Evolutionary conservation across 2,329 filamentous ascomycete genomes (phyloP).

Genomic region (Zymoseptoria tritici): DNA sequence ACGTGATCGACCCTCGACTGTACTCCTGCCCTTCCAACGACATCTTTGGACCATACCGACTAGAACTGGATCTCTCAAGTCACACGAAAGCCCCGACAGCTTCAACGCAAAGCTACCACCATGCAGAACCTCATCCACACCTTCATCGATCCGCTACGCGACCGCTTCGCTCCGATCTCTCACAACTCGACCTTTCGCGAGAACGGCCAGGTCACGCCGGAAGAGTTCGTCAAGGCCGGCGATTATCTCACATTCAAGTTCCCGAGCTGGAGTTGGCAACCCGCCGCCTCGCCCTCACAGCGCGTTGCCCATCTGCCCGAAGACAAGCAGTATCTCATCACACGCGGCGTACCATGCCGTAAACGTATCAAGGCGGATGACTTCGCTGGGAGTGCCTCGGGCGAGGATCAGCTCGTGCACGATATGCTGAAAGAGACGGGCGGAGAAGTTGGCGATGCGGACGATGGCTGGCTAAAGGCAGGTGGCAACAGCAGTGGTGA

Average conservation of each 20-base stretch:
- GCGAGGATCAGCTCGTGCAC: slow-evolving; percentile 77
- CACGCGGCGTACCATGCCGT: slow-evolving; percentile 88
- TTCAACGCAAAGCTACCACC: not conserved
- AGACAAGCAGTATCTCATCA: slow-evolving; percentile 92
- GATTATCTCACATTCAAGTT: slow-evolving; percentile 99
- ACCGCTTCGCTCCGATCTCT: slow-evolving; percentile 80
- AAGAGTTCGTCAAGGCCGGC: slow-evolving; percentile 91
- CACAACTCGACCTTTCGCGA: slow-evolving; percentile 89
- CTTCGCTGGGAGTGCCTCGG: slow-evolving; percentile 80
- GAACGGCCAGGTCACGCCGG: slow-evolving; percentile 92
- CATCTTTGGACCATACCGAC: not conserved
- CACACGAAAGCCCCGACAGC: not conserved
- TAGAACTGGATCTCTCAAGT: not conserved
- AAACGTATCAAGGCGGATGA: slow-evolving; percentile 73
- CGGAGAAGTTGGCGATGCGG: slow-evolving; percentile 47
- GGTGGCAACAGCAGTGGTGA: slow-evolving; percentile 63
- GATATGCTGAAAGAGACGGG: slow-evolving; percentile 58
- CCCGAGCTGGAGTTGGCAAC: slow-evolving; percentile 94
- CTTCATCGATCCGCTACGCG: slow-evolving; percentile 75
- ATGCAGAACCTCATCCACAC: slow-evolving; percentile 94
- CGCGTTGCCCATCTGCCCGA: slow-evolving; percentile 74
- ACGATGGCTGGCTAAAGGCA: slow-evolving; percentile 87
- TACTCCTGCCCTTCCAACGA: not conserved
- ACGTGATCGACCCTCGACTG: not conserved
- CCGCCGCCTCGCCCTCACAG: slow-evolving; percentile 72